Conservation (phyloP, 495 filamentous ascomycete genomes). For the Daldinia caldariorum region DNA sequence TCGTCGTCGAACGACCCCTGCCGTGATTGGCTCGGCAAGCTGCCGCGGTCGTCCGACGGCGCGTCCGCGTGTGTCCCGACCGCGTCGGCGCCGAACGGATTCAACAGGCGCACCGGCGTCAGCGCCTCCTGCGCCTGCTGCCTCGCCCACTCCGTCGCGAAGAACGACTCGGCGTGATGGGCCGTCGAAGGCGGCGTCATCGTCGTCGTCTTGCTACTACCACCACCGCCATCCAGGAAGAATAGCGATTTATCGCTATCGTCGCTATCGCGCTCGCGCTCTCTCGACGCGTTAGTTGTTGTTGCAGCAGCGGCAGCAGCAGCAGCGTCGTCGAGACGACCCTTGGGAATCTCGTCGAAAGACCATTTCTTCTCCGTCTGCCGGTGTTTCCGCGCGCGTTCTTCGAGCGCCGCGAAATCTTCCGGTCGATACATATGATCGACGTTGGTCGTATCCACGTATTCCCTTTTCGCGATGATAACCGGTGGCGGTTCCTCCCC, state of each 20-base stretch:
- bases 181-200: neutral
- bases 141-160: constrained; percentile 36
- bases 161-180: constrained; percentile 20
- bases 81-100: neutral
- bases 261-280: too few species aligned
- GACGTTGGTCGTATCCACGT: neutral
- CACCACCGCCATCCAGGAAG: constrained; percentile 7
- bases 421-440: too few species aligned
- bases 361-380: neutral
- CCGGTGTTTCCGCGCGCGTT: neutral
- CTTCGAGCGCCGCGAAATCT: neutral
- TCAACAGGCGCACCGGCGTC: neutral
- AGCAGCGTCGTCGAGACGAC: too few species aligned
- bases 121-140: constrained; percentile 1
- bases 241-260: constrained; percentile 16
- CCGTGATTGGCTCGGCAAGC: constrained; percentile 22
- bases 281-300: too few species aligned
- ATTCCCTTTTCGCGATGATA: too few species aligned
- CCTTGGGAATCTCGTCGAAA: too few species aligned
- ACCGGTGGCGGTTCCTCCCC: neutral
- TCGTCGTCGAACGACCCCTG: neutral
- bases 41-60: constrained; percentile 6
- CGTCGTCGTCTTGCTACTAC: too few species aligned
- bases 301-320: too few species aligned
- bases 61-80: neutral